These are phyloP conservation scores for Fusarium siculi DNA, from an alignment of 2,329 filamentous ascomycete species.

Conservation along the genomic window DNA sequence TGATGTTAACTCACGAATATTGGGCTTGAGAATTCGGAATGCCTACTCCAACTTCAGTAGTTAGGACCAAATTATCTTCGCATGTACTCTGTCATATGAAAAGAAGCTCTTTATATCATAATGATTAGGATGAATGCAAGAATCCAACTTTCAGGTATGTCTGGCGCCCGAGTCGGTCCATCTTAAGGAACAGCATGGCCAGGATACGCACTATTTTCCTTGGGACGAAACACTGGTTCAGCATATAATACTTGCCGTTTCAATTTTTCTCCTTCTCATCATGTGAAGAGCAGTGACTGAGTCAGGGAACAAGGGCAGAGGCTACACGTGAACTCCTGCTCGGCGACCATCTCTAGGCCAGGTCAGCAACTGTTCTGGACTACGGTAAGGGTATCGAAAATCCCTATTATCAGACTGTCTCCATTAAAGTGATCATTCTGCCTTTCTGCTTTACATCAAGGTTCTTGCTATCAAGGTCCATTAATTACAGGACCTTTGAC, in stretches of 20 bases:
- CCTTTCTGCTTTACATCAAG: background rate
- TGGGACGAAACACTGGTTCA: background rate
- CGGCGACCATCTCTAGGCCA: background rate
- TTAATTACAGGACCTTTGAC: background rate
- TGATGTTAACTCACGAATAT: background rate
- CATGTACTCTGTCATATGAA: background rate
- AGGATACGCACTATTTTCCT: background rate
- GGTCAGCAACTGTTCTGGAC: background rate
- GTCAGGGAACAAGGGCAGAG: background rate
- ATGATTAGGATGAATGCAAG: background rate
- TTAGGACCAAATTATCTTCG: no score
- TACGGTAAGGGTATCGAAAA: background rate
- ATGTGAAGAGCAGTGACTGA: background rate
- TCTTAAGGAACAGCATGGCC: background rate
- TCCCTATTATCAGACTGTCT: background rate
- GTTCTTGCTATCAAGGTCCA: conserved; percentile 1
- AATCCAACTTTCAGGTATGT: background rate
- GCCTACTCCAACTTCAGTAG: background rate
- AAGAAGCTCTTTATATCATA: background rate
- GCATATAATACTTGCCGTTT: background rate
- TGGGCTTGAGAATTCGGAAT: no score
- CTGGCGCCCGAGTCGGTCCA: background rate
- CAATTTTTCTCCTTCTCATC: background rate
- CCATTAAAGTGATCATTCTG: background rate
- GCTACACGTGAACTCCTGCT: background rate